Percentiles rank a stretch among this genome's conserved stretches.
These are phyloP conservation scores for Cercospora sp. DNA, from an alignment of 2,329 filamentous ascomycete species.

Conservation along the genomic window DNA sequence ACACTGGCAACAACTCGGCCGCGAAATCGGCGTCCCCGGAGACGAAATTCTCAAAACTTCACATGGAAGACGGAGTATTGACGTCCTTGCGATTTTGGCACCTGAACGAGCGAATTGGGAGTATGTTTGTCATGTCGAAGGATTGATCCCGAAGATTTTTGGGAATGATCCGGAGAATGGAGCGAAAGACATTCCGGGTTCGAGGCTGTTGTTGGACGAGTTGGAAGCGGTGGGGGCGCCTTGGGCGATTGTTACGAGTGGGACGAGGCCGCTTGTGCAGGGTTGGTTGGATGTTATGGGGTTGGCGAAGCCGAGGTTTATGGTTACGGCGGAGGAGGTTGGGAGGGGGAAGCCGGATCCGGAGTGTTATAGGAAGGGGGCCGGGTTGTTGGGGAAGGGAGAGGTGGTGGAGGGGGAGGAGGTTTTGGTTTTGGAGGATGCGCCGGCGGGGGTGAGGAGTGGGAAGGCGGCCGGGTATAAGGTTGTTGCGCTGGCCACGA, in stretches of 20 bases:
- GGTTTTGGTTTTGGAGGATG: constrained; percentile 83
- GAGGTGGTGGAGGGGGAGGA: constrained; percentile 16
- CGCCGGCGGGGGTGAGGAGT: constrained; percentile 77
- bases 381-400: constrained; percentile 44
- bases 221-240: constrained; percentile 53
- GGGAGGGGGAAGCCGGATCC: constrained; percentile 53
- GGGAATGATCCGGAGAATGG: constrained; percentile 72
- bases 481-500: constrained; percentile 82
- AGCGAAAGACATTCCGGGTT: constrained; percentile 76
- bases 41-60: constrained; percentile 79
- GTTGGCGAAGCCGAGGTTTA: constrained; percentile 48
- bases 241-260: constrained; percentile 76
- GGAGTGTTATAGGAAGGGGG: constrained; percentile 50
- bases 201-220: constrained; percentile 45
- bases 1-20: constrained; percentile 75
- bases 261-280: constrained; percentile 50
- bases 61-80: constrained; percentile 87
- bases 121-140: constrained; percentile 79
- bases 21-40: constrained; percentile 82
- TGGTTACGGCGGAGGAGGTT: constrained; percentile 55
- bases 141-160: constrained; percentile 72
- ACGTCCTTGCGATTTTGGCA: constrained; percentile 75
- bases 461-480: constrained; percentile 84
- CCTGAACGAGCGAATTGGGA: constrained; percentile 90
- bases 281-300: constrained; percentile 55